Evolutionary conservation across 1,284 basidiomycete species (phyloP).

Genomic region (Malassezia dermatis): DNA sequence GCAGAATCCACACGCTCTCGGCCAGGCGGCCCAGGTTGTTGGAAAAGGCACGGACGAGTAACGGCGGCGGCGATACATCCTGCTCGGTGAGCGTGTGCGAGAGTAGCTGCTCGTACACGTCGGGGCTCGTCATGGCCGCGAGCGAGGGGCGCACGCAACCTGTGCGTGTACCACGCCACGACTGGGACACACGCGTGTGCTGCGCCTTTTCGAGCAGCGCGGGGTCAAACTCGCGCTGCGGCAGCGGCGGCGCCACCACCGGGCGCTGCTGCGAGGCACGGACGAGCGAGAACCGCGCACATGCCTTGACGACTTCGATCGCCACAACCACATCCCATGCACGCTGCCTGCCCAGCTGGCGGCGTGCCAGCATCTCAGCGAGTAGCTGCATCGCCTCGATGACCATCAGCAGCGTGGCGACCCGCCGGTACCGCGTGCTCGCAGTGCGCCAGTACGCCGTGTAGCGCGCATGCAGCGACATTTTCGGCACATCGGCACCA

Average conservation of each 20-base stretch:
- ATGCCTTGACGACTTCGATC: slow-evolving; percentile 48
- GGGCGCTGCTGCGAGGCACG: slow-evolving; percentile 43
- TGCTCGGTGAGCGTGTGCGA: slow-evolving; percentile 35
- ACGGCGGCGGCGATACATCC: slow-evolving; percentile 32
- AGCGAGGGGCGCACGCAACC: slow-evolving; percentile 32
- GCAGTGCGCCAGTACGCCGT: slow-evolving; percentile 45
- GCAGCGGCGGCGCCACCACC: slow-evolving; percentile 47
- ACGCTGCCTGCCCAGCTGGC: slow-evolving; percentile 31
- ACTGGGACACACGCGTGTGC: slow-evolving; percentile 9
- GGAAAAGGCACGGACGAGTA: slow-evolving; percentile 34
- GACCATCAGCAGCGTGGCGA: slow-evolving; percentile 42
- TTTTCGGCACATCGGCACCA: slow-evolving; percentile 21
- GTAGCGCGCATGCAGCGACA: slow-evolving; percentile 49
- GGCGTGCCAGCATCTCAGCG: slow-evolving; percentile 48
- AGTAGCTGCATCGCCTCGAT: slow-evolving; percentile 47
- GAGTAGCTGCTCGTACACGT: slow-evolving; percentile 43
- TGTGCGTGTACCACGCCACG: slow-evolving; percentile 35
- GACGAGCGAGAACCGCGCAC: slow-evolving; percentile 46
- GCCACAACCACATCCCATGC: slow-evolving; percentile 49
- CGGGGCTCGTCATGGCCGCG: slow-evolving; percentile 24
- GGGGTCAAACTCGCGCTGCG: slow-evolving; percentile 45
- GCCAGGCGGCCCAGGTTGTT: slow-evolving; percentile 21
- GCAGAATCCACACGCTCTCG: slow-evolving; percentile 32
- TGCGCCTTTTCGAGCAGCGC: slow-evolving; percentile 28
- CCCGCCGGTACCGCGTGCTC: slow-evolving; percentile 38